A percentile compares a stretch with the other conserved stretches of the same genome.
Conservation (phyloP, 495 filamentous ascomycete species). For the Hypomontagnella monticulosa region DNA sequence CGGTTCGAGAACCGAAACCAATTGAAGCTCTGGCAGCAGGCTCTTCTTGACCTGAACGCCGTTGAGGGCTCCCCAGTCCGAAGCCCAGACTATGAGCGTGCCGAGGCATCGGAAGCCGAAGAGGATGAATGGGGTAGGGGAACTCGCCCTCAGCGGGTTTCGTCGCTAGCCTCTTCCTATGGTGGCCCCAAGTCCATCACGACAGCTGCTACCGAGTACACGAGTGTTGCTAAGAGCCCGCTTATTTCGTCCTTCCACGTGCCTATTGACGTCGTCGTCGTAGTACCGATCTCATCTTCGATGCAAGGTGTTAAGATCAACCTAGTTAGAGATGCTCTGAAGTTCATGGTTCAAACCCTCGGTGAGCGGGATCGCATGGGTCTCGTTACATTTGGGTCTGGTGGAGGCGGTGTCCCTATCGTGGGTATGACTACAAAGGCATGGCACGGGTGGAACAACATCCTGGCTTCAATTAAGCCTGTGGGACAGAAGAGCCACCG, state of each 20-base stretch:
- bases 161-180: conserved; percentile 84
- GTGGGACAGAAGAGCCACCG: conserved; percentile 96
- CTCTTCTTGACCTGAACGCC: conserved; percentile 83
- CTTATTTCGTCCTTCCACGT: conserved; percentile 78
- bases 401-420: conserved; percentile 89
- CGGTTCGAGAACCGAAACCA: conserved; percentile 87
- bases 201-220: conserved; percentile 83
- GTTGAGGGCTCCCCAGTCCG: conserved; percentile 67
- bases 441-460: conserved; percentile 90
- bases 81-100: conserved; percentile 68
- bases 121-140: conserved; percentile 89
- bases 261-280: conserved; percentile 93
- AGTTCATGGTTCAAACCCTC: conserved; percentile 91
- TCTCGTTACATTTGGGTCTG: conserved; percentile 96
- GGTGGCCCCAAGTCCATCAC: conserved; percentile 82
- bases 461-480: conserved; percentile 88
- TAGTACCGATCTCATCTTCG: conserved; percentile 96
- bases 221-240: conserved; percentile 66
- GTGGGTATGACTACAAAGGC: conserved; percentile 98
- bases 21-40: conserved; percentile 90
- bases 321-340: conserved; percentile 89
- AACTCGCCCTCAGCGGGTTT: conserved; percentile 78
- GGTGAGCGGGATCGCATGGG: conserved; percentile 97
- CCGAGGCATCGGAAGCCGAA: conserved; percentile 82
- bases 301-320: conserved; percentile 99